phyloP scores from a whole-genome alignment of 176 grass and related monocot genomes.

The Aegilops tauschii region DNA sequence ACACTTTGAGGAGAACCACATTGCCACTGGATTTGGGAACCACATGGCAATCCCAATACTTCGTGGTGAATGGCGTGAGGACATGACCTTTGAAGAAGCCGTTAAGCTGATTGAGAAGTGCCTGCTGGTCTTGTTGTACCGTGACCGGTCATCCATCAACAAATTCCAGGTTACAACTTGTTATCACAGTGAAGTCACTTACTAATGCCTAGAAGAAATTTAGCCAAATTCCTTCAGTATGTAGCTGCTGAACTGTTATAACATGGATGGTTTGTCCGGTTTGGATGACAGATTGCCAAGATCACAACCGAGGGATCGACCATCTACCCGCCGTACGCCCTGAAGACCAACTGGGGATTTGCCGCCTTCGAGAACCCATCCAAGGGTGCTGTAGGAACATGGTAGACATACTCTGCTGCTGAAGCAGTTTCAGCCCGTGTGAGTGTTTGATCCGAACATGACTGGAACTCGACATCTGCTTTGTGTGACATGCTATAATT shows the following conservation, averaged over 20 bases:
- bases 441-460: conserved; percentile 12
- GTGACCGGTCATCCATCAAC: conserved; percentile 94
- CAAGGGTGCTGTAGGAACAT: conserved; percentile 80
- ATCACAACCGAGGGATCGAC: conserved; percentile 50
- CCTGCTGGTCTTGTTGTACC: conserved; percentile 89
- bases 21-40: conserved; percentile 98
- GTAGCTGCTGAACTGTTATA: neutral
- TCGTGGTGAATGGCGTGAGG: conserved; percentile 88
- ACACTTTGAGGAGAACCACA: conserved; percentile 93
- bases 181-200: neutral
- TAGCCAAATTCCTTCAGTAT: neutral
- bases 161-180: conserved; percentile 86
- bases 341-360: conserved; percentile 88
- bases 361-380: conserved; percentile 78
- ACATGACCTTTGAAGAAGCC: conserved; percentile 97
- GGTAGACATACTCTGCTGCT: conserved; percentile 47
- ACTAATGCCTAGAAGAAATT: too few relatives aligned
- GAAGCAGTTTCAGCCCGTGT: neutral
- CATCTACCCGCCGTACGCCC: conserved; percentile 71
- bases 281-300: conserved; percentile 62
- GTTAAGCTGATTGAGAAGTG: conserved; percentile 98
- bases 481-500: conserved; percentile 26
- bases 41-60: conserved; percentile 93
- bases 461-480: conserved; percentile 30
- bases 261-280: neutral